Conservation (phyloP, 768 basidiomycete species). For the Antrodiella citrinella region DNA sequence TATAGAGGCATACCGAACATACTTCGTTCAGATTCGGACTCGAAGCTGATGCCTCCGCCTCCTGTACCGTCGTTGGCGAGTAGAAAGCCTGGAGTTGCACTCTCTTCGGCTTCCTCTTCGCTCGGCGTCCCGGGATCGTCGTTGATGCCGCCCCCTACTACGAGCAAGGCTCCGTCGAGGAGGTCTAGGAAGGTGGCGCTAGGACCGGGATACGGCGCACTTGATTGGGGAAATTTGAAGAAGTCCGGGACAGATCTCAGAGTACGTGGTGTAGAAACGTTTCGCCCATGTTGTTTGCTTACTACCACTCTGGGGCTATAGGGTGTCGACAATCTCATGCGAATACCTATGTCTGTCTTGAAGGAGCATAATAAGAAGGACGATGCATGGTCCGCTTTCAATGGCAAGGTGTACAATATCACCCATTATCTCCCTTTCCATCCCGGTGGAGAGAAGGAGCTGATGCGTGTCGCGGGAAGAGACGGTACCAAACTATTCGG, state of each 20-base stretch:
- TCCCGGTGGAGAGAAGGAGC: conserved; percentile 89
- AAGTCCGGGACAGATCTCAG: conserved; percentile 71
- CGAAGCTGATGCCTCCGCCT: conserved; percentile 41
- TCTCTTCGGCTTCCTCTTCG: conserved; percentile 7
- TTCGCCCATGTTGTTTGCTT: not conserved
- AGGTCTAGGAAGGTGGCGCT: conserved; percentile 77
- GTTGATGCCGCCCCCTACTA: conserved; percentile 52
- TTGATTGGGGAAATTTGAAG: conserved; percentile 93
- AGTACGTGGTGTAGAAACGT: conserved; percentile 32
- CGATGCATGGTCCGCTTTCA: conserved; percentile 91
- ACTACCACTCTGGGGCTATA: conserved; percentile 20
- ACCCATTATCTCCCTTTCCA: conserved; percentile 88
- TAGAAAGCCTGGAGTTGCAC: conserved; percentile 25
- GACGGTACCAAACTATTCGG: conserved; percentile 95
- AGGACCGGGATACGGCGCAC: conserved; percentile 81
- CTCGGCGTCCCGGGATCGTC: conserved; percentile 18
- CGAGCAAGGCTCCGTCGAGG: conserved; percentile 46
- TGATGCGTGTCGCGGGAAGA: conserved; percentile 91
- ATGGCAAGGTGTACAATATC: conserved; percentile 95
- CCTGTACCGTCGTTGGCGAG: conserved; percentile 33
- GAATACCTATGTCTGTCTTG: conserved; percentile 70
- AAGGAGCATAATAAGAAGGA: conserved; percentile 74
- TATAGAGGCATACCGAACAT: conserved; percentile 36
- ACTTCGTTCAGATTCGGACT: conserved; percentile 48
- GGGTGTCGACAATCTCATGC: conserved; percentile 63